Conservation (phyloP, 257 asterid genomes). For the Nicotiana tabacum region DNA sequence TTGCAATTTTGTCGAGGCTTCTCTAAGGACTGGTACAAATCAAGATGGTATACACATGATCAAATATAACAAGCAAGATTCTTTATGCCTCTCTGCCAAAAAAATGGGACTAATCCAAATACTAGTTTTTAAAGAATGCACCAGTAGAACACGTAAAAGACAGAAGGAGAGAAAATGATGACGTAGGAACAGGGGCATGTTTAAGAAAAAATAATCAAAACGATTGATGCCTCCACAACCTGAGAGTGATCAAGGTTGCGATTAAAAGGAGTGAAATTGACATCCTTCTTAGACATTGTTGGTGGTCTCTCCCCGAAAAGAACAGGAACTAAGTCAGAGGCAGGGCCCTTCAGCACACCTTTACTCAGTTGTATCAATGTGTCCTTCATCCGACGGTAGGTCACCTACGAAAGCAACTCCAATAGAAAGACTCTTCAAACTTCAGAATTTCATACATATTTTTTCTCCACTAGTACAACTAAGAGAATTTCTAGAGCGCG, state of each 20-base stretch:
- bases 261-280: slow-evolving; percentile 62
- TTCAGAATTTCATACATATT: background rate
- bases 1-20: background rate
- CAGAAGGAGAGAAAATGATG: background rate
- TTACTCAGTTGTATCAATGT: slow-evolving; percentile 78
- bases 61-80: slow-evolving; percentile 2
- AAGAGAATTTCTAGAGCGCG: background rate
- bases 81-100: background rate
- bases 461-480: background rate
- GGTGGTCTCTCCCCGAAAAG: slow-evolving; percentile 87
- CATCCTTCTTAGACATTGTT: slow-evolving; percentile 55
- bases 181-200: background rate
- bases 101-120: background rate
- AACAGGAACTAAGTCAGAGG: slow-evolving; percentile 87
- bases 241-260: slow-evolving; percentile 82
- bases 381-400: slow-evolving; percentile 90
- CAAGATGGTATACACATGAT: background rate
- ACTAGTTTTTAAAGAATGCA: background rate
- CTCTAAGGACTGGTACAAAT: background rate
- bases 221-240: slow-evolving; percentile 37
- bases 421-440: slow-evolving; percentile 4
- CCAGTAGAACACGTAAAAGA: background rate
- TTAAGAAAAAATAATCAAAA: background rate
- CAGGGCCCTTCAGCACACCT: slow-evolving; percentile 90
- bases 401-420: slow-evolving; percentile 51